These are phyloP conservation scores for Halophytophthora batemanensis DNA, from an alignment of 352 stramenopile genomes.

Conservation along the genomic window DNA sequence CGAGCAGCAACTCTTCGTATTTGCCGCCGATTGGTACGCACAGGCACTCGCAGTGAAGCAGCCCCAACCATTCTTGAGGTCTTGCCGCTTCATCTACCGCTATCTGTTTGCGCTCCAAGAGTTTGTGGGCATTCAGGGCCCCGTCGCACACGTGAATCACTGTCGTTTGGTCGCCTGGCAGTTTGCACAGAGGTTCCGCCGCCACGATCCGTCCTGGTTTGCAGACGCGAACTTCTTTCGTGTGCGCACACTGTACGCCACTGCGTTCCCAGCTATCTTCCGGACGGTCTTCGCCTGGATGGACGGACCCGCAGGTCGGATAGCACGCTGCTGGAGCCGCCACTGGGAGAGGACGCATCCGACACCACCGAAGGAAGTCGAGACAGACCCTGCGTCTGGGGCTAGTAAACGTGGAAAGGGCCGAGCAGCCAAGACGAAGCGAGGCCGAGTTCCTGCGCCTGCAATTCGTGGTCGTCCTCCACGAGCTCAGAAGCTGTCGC, in stretches of 20 bases:
- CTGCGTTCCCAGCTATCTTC: constrained; percentile 34
- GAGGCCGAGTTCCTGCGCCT: neutral
- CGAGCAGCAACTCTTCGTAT: constrained; percentile 27
- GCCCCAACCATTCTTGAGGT: constrained; percentile 4
- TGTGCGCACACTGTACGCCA: constrained; percentile 27
- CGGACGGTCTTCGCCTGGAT: constrained; percentile 32
- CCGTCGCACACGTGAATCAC: constrained; percentile 9
- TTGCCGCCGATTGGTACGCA: constrained; percentile 33
- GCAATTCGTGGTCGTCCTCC: too few species aligned
- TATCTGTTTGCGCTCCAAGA: constrained; percentile 25
- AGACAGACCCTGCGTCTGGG: too few species aligned
- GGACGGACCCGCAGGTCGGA: constrained; percentile 25
- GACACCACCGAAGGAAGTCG: neutral
- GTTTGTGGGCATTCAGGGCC: constrained; percentile 17
- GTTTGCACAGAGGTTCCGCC: constrained; percentile 20
- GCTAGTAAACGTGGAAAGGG: neutral
- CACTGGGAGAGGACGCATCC: constrained; percentile 1
- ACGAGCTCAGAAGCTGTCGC: too few species aligned
- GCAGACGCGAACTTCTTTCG: constrained; percentile 28
- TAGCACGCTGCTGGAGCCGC: constrained; percentile 33
- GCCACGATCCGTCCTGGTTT: constrained; percentile 7
- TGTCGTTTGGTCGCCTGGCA: constrained; percentile 27
- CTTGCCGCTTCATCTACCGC: constrained; percentile 18
- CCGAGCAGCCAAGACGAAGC: neutral
- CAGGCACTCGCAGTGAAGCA: constrained; percentile 5